Evolutionary conservation across 345 rosid species (phyloP), one percentile per base, ranked within the genome.

Genomic region (Eucalyptus pauciflora): DNA sequence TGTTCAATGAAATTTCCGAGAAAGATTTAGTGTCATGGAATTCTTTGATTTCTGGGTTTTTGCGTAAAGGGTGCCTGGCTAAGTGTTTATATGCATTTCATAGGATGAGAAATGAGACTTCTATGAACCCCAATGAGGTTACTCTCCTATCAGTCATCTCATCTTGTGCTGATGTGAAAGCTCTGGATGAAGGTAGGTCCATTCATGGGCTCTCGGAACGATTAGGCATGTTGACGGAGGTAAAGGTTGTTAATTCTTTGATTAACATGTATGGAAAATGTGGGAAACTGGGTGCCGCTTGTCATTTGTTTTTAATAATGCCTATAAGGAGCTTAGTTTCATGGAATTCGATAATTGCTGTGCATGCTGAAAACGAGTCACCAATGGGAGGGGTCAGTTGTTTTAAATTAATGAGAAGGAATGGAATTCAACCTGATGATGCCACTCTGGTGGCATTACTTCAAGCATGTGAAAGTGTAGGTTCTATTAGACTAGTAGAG

Each of bases 21-120:
- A 94, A 90, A 88, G 98, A 95, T 90, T 69, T 93, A 88, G 89
- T 92, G 50, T 96, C 97, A 25, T 96, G 98, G 95, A 96, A 96
- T 91, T 96, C 96, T 50, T 90, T 96, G 37, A 92, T 95, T 50
- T 93, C 95, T 13, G 94, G 94, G 62, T 92, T 91, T 90, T 93
- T 93, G 29, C 90, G 91, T 58, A 90, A 52, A 85, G 94, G 96
- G 87, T 90, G 90, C 89, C 71, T 93, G 56, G 49, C 27, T 14
- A 89, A 69, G 87, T 95, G 96, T 88, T 76, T 94, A 45, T 10
- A 86, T 87, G 91, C 88, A 1, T 91, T 95, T 37, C 89, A 58
- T 46, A 90, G 88, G 90, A 89, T 94, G 96, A 93, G 93, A 93
- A 86, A 56, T 80, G 93, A 92, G 87, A 29, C 88, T 71, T 89